Evolutionary conservation across 306 rosid genomes (phyloP).

Genomic region (Casuarina cunninghamiana): DNA sequence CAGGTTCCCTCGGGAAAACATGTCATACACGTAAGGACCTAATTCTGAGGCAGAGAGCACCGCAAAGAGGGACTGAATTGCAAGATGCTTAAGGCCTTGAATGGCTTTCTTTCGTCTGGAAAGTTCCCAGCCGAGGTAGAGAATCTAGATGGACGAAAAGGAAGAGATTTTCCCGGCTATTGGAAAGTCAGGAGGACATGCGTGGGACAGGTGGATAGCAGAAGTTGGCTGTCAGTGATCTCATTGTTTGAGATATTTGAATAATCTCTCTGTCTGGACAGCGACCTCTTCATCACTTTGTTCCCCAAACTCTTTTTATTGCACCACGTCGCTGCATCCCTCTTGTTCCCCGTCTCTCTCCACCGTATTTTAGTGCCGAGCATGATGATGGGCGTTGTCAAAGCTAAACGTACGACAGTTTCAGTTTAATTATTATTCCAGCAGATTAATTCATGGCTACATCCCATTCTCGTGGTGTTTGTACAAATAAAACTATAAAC

Average conservation of each 20-base stretch:
- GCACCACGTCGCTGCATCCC: constrained; percentile 32
- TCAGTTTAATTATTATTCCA: too few relatives aligned
- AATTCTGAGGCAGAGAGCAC: not conserved
- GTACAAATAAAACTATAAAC: too few relatives aligned
- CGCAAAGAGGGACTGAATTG: not conserved
- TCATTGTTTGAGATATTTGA: not conserved
- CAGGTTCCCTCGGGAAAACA: too few relatives aligned
- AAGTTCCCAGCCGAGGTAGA: not conserved
- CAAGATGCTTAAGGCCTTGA: not conserved
- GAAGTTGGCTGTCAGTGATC: not conserved
- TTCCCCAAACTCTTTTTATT: constrained; percentile 12
- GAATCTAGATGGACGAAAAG: not conserved
- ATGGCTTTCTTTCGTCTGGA: not conserved
- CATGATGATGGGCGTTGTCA: too few relatives aligned
- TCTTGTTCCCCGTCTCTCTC: not conserved
- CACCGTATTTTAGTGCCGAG: too few relatives aligned
- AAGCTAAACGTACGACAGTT: too few relatives aligned
- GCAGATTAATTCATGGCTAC: too few relatives aligned
- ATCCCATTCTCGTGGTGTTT: too few relatives aligned
- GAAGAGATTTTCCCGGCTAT: not conserved
- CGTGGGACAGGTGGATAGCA: constrained; percentile 23
- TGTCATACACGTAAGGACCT: not conserved
- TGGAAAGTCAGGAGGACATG: not conserved
- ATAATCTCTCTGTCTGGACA: not conserved
- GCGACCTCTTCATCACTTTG: not conserved